Conservation (phyloP, 1,284 basidiomycete genomes). For the Boletus mariae region DNA sequence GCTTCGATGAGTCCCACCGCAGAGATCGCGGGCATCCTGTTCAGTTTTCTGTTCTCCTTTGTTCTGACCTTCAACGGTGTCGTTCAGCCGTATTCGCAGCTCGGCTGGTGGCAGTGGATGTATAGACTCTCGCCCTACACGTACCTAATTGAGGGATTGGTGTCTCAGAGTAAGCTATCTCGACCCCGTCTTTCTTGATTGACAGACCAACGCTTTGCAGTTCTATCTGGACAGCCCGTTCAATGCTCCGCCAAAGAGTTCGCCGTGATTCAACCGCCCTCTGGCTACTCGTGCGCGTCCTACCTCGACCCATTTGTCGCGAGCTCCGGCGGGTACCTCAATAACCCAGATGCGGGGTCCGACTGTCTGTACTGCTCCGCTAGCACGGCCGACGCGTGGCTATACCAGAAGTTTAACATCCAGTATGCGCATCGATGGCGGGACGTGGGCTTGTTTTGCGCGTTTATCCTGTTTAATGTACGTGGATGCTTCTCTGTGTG, state of each 20-base stretch:
- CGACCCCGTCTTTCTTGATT: background rate
- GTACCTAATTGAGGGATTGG: conserved; percentile 58
- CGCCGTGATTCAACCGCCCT: conserved; percentile 63
- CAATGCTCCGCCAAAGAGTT: conserved; percentile 65
- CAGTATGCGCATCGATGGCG: conserved; percentile 49
- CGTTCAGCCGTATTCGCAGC: conserved; percentile 56
- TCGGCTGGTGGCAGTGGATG: conserved; percentile 86
- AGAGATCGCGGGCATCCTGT: conserved; percentile 63
- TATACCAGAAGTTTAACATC: conserved; percentile 45
- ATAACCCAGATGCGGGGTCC: conserved; percentile 59
- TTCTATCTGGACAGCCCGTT: conserved; percentile 57
- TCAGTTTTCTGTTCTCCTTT: conserved; percentile 67
- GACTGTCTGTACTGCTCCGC: conserved; percentile 67
- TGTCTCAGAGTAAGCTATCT: conserved; percentile 42
- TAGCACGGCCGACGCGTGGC: conserved; percentile 43
- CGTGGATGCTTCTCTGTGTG: conserved; percentile 17
- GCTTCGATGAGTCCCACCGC: conserved; percentile 65
- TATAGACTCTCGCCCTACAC: conserved; percentile 78
- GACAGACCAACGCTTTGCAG: conserved; percentile 5
- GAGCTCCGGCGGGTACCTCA: conserved; percentile 73
- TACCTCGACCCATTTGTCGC: conserved; percentile 68
- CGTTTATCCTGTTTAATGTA: conserved; percentile 47
- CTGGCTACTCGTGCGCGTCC: conserved; percentile 64
- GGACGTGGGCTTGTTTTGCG: conserved; percentile 46
- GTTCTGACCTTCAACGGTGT: conserved; percentile 67